Base-by-base conservation (phyloP, 129 eudicot species). In the Arctium lappa region DNA sequence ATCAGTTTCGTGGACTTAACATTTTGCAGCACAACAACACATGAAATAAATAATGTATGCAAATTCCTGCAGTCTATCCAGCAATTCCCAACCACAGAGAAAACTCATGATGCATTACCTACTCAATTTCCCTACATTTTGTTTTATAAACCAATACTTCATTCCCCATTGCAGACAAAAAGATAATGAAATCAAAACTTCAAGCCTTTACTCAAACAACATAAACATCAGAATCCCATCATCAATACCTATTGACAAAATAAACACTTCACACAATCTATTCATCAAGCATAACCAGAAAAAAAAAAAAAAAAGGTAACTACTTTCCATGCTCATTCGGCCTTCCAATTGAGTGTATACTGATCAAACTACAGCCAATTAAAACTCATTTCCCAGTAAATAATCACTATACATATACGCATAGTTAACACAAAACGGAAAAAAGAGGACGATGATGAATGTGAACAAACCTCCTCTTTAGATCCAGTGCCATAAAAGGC, bases 401-500 rank as follows among this genome's bases (percentile, higher is more conserved):
- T 5, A 81, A 18, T 72, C 36, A 32, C 13, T 15, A 66, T 22
- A 77, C 16, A 34, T 27, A 53, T 56, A 70, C 80, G 78, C 42
- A 77, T 16, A 44, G 69, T 69, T 15, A 9, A 42, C 36, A 68
- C 39, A 15, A 48, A 40, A 62, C 4, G 68, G 15, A 56, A 29
- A 60, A 33, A 48, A 13, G 27, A 7, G 18, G 13, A 22, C 3
- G 36, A 48, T 7, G 76, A 80, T 73, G 69, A 80, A 70, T 15
- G 30, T 73, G 72, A 22, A 16, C 78, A 39, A 44, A 94, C 98
- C 98, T 94, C 97, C 16, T 91, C 93, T 63, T 91, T 94, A 85
- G 98, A 94, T 91, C 98, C 98, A 84, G 98, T 94, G 89, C 97
- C 98, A 77, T 94, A 94, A 86, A 94, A 94, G 15, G 97, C 97